Evolutionary conservation across 2,329 filamentous ascomycete genomes (phyloP).

Genomic region (Apiospora aurea): DNA sequence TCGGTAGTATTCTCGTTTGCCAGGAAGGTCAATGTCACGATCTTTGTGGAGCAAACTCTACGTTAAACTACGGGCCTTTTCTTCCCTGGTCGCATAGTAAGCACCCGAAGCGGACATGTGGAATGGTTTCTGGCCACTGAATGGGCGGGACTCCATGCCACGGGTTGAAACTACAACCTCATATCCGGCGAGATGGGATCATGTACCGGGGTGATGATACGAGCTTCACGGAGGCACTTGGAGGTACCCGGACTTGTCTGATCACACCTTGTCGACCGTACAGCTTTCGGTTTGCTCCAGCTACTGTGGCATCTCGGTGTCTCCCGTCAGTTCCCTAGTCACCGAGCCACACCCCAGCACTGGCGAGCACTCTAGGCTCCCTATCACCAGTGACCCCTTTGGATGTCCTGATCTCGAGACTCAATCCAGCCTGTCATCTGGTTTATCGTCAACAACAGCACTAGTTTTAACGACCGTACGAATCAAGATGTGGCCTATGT

Average conservation of each 20-base stretch:
- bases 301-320: neutral
- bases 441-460: neutral
- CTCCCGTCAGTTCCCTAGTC: neutral
- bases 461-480: neutral
- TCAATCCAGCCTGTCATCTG: neutral
- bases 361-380: neutral
- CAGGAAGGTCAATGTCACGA: constrained; percentile 4
- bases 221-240: neutral
- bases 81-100: neutral
- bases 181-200: neutral
- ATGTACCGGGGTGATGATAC: neutral
- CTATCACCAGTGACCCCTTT: neutral
- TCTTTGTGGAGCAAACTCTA: neutral
- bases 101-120: neutral
- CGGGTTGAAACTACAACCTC: neutral
- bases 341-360: neutral
- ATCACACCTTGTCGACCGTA: neutral
- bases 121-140: neutral
- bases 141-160: neutral
- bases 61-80: neutral
- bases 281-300: neutral
- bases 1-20: neutral
- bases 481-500: constrained; percentile 25
- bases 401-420: neutral
- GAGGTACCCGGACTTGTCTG: neutral